These are phyloP conservation scores for Glebionis coronaria DNA, from an alignment of 129 eudicot genomes.

Conservation along the genomic window DNA sequence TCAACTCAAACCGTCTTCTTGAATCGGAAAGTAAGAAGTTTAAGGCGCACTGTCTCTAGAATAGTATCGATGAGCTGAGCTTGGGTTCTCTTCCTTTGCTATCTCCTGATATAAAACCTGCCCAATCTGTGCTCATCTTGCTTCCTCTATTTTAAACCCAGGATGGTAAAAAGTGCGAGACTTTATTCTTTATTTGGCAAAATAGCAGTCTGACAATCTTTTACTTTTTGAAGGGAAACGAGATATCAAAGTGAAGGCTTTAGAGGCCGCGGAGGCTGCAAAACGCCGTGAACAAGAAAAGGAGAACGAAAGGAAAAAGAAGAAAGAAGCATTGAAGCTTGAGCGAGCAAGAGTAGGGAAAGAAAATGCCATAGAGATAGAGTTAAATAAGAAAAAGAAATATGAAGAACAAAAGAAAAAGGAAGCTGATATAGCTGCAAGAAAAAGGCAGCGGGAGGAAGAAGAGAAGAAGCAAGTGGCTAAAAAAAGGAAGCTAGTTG, in stretches of 20 bases:
- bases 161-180: constrained; percentile 11
- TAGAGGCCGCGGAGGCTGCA: constrained; percentile 95
- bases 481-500: constrained; percentile 66
- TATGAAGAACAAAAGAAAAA: constrained; percentile 72
- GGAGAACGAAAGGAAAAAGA: constrained; percentile 73
- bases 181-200: neutral
- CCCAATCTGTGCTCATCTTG: neutral
- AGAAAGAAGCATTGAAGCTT: constrained; percentile 77
- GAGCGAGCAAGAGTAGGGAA: constrained; percentile 76
- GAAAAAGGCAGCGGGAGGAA: constrained; percentile 80
- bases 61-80: no score
- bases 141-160: constrained; percentile 6
- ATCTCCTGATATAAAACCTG: no score
- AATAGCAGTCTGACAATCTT: neutral
- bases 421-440: constrained; percentile 71
- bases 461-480: constrained; percentile 74
- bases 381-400: constrained; percentile 61
- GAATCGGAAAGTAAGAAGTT: no score
- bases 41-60: no score
- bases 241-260: constrained; percentile 86
- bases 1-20: no score
- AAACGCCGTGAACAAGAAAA: constrained; percentile 70
- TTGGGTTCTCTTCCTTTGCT: no score
- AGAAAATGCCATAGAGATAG: constrained; percentile 63
- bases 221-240: constrained; percentile 65